These are phyloP conservation scores for Polyporus arcularius DNA, from an alignment of 768 basidiomycete genomes.

Conservation along the genomic window DNA sequence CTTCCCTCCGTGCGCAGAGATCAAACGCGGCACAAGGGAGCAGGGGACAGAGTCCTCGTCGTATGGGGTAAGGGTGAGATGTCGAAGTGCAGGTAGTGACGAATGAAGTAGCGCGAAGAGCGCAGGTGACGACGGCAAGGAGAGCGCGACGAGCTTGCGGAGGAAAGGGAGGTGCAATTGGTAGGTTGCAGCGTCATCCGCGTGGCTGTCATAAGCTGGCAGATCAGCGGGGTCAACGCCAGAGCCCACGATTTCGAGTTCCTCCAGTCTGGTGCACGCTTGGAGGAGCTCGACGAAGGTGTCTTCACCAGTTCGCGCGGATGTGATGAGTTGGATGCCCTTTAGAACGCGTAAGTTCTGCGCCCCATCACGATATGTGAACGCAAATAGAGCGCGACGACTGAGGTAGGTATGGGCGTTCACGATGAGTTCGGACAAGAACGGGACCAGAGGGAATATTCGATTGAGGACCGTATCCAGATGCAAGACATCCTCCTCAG, in stretches of 20 bases:
- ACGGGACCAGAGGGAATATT: constrained; percentile 69
- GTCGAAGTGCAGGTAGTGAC: constrained; percentile 60
- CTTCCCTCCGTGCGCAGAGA: constrained; percentile 54
- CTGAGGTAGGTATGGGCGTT: constrained; percentile 63
- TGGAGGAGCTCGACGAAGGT: constrained; percentile 59
- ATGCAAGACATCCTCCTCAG: constrained; percentile 49
- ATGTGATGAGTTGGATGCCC: constrained; percentile 49
- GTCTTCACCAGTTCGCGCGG: constrained; percentile 42
- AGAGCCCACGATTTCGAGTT: constrained; percentile 62
- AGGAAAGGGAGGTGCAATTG: constrained; percentile 59
- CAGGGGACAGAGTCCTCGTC: constrained; percentile 63
- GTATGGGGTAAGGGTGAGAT: constrained; percentile 73
- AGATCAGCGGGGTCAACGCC: constrained; percentile 57
- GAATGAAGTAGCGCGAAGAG: constrained; percentile 60
- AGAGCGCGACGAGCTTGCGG: constrained; percentile 60
- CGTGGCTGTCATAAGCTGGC: constrained; percentile 30
- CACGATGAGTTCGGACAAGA: constrained; percentile 53
- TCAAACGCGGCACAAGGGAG: constrained; percentile 59
- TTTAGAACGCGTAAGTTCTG: constrained; percentile 50
- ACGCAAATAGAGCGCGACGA: constrained; percentile 52
- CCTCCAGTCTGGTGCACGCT: constrained; percentile 56
- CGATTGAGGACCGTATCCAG: constrained; percentile 65
- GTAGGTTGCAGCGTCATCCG: constrained; percentile 27
- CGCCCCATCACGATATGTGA: constrained; percentile 54
- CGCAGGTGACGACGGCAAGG: constrained; percentile 66